These are phyloP conservation scores for Zasmidium citrigriseum DNA, from an alignment of 2,329 filamentous ascomycete genomes.

Conservation along the genomic window DNA sequence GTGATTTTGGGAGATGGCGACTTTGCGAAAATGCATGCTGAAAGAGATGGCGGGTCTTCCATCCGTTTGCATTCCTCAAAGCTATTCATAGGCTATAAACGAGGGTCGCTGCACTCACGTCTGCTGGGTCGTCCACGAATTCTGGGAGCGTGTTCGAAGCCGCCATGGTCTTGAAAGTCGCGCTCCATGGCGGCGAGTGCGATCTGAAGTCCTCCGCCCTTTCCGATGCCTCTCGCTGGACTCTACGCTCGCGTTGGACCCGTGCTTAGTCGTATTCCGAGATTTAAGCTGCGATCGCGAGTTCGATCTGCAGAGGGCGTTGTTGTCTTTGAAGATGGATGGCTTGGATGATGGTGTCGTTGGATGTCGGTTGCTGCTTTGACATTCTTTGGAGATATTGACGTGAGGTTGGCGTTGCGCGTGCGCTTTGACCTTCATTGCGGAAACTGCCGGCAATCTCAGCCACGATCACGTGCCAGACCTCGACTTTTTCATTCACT, in stretches of 20 bases:
- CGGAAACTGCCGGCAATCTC: background rate
- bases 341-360: background rate
- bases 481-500: background rate
- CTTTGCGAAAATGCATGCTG: background rate
- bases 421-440: background rate
- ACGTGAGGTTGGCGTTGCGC: background rate
- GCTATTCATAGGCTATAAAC: conserved; percentile 18
- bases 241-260: too few relatives aligned
- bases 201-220: background rate
- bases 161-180: conserved; percentile 29
- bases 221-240: background rate
- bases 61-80: conserved; percentile 17
- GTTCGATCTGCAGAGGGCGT: too few relatives aligned
- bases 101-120: conserved; percentile 21
- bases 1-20: background rate
- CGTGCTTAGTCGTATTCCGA: too few relatives aligned
- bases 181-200: conserved; percentile 28
- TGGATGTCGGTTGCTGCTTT: too few relatives aligned
- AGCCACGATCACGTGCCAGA: background rate
- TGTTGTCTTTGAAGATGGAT: too few relatives aligned
- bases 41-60: background rate
- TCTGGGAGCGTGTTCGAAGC: conserved; percentile 22
- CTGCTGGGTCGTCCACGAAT: conserved; percentile 27
- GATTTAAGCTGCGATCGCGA: too few relatives aligned
- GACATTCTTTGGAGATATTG: too few relatives aligned